Percentiles rank a stretch among this genome's conserved stretches.
phyloP scores from a whole-genome alignment of 768 basidiomycete species.

The Agrocybe chaxingu region DNA sequence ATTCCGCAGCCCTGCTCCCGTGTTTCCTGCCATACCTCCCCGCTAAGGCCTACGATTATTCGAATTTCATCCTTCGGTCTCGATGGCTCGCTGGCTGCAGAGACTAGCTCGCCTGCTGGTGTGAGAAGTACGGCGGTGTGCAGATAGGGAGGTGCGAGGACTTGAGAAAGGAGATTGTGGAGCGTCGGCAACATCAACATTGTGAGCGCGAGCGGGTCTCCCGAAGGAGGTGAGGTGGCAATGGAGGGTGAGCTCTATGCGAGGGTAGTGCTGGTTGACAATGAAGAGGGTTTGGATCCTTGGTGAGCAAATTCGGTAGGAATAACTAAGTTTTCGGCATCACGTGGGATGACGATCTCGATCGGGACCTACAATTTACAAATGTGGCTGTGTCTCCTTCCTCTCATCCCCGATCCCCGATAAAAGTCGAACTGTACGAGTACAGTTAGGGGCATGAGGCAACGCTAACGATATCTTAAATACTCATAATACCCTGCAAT shows the following conservation, averaged over 20 bases:
- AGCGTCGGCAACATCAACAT: conserved; percentile 74
- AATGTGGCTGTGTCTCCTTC: conserved; percentile 6
- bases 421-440: conserved; percentile 1
- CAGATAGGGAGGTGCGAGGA: conserved; percentile 55
- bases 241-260: not conserved
- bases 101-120: conserved; percentile 71
- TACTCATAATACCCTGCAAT: not conserved
- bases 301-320: no score
- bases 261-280: no score
- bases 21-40: conserved; percentile 79
- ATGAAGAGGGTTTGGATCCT: no score
- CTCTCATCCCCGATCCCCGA: conserved; percentile 1
- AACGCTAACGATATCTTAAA: not conserved
- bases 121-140: conserved; percentile 75
- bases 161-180: conserved; percentile 60
- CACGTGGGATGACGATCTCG: conserved; percentile 10
- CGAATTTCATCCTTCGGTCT: conserved; percentile 72
- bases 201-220: not conserved
- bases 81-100: conserved; percentile 52
- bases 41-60: conserved; percentile 66
- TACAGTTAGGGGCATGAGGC: not conserved
- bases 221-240: not conserved
- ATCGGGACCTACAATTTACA: not conserved
- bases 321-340: conserved; percentile 4
- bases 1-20: conserved; percentile 61